Percentiles rank a stretch among this genome's conserved stretches.
phyloP scores from a whole-genome alignment of 2,329 filamentous ascomycete species.

The Talaromyces sp. region DNA sequence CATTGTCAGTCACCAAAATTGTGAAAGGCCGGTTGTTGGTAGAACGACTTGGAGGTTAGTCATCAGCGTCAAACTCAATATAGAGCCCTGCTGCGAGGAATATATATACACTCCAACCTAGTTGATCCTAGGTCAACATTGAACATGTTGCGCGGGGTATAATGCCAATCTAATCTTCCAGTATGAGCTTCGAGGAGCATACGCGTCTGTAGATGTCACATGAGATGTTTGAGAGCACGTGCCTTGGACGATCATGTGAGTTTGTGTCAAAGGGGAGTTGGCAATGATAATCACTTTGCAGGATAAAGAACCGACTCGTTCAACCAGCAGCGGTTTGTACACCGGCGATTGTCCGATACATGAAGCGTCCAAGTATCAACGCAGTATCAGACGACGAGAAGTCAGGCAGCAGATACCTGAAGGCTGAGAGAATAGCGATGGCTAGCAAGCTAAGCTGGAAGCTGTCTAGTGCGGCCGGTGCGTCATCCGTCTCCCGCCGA shows the following conservation, averaged over 20 bases:
- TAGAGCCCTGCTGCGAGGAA: neutral
- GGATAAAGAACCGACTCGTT: neutral
- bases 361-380: neutral
- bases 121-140: neutral
- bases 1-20: neutral
- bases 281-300: neutral
- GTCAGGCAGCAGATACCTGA: constrained; percentile 3
- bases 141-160: neutral
- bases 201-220: neutral
- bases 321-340: neutral
- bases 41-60: neutral
- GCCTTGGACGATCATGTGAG: neutral
- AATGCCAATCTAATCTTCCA: neutral
- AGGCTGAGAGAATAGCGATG: neutral
- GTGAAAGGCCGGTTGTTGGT: neutral
- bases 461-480: constrained; percentile 8
- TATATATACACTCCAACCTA: neutral
- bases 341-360: neutral
- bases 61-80: neutral
- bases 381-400: neutral
- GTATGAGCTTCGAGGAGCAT: neutral
- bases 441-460: neutral
- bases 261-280: neutral
- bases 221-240: neutral
- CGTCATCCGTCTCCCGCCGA: constrained; percentile 6